These are phyloP conservation scores for Ogataea trehaloabstinens DNA, from an alignment of 805 yeast genomes.

Conservation along the genomic window DNA sequence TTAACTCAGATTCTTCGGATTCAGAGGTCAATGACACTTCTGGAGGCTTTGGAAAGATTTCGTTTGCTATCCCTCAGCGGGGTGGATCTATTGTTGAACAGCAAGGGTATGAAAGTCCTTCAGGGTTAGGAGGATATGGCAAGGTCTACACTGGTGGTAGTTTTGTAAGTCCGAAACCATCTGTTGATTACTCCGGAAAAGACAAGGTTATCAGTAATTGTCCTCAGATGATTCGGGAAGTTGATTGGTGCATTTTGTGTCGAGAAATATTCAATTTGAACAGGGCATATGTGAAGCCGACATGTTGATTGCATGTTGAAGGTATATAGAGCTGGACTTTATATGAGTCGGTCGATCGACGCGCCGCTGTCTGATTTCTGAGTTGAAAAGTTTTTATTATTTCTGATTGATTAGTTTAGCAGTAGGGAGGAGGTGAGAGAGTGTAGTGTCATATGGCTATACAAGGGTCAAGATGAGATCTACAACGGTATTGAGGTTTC, in stretches of 20 bases:
- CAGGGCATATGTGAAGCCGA: slow-evolving; percentile 52
- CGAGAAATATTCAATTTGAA: slow-evolving; percentile 79
- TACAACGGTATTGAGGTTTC: slow-evolving; percentile 44
- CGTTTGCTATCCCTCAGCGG: not conserved
- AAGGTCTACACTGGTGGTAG: slow-evolving; percentile 6
- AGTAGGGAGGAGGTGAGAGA: not conserved
- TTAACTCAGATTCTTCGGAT: slow-evolving; percentile 17
- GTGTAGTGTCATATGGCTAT: no score
- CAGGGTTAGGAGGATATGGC: not conserved
- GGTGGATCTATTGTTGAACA: not conserved
- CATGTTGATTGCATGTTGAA: slow-evolving; percentile 7
- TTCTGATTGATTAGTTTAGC: not conserved
- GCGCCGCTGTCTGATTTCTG: slow-evolving; percentile 1
- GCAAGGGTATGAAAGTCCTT: not conserved
- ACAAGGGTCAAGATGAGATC: slow-evolving; percentile 61
- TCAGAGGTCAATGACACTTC: slow-evolving; percentile 1
- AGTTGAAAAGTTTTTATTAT: slow-evolving; percentile 2
- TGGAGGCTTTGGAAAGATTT: not conserved
- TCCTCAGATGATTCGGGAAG: slow-evolving; percentile 48
- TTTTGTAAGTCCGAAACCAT: slow-evolving; percentile 12
- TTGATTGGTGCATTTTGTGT: slow-evolving; percentile 88
- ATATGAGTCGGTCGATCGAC: slow-evolving; percentile 2
- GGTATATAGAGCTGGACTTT: no score
- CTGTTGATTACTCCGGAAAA: slow-evolving; percentile 10
- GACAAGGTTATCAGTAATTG: slow-evolving; percentile 34